Conservation (phyloP, 2,329 filamentous ascomycete species). For the Fusarium torreyae region DNA sequence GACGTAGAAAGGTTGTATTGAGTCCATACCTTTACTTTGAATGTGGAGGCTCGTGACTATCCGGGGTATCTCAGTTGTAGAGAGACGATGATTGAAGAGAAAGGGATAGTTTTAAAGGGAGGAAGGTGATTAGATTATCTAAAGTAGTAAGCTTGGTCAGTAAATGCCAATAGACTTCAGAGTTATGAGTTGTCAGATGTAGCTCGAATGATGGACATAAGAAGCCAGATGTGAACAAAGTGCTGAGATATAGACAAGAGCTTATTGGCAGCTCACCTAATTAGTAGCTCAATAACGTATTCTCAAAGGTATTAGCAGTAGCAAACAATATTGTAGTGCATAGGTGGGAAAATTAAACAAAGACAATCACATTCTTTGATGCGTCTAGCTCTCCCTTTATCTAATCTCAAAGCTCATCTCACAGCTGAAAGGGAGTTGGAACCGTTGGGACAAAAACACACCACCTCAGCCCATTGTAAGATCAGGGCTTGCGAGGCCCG, state of each 20-base stretch:
- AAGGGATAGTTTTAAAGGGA: not conserved
- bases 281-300: not conserved
- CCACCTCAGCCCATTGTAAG: constrained; percentile 39
- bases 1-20: constrained; percentile 13
- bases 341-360: constrained; percentile 2
- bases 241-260: too few relatives aligned
- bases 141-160: not conserved
- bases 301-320: not conserved
- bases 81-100: not conserved
- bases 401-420: constrained; percentile 7
- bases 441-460: constrained; percentile 33
- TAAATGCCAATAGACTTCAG: too few relatives aligned
- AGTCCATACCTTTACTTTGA: not conserved
- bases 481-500: constrained; percentile 18
- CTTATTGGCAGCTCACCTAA: not conserved
- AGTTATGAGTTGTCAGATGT: not conserved
- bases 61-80: constrained; percentile 1
- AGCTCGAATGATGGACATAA: not conserved
- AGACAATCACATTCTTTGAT: not conserved
- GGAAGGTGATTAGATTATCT: not conserved
- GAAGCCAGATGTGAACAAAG: not conserved
- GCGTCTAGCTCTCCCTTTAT: constrained; percentile 18
- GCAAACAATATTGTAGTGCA: not conserved
- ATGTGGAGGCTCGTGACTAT: constrained; percentile 8
- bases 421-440: not conserved